phyloP scores from a whole-genome alignment of 768 basidiomycete genomes.

The Leccinum olivaceopallidum region DNA sequence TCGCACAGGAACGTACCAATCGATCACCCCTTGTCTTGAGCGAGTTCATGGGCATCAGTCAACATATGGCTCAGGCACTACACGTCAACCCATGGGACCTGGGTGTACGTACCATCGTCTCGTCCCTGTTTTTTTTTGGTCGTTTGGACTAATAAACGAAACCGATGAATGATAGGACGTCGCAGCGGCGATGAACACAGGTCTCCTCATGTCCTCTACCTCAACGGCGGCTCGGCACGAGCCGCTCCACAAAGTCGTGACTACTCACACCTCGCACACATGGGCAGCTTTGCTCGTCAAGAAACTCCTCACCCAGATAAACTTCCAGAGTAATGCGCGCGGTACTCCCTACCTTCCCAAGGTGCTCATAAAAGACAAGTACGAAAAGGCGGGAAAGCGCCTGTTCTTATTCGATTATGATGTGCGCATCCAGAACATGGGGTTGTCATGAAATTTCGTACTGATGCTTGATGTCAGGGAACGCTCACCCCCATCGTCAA shows the following conservation, averaged over 20 bases:
- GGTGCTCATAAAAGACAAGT: slow-evolving; percentile 55
- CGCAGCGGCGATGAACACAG: slow-evolving; percentile 86
- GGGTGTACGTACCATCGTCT: slow-evolving; percentile 50
- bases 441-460: not conserved
- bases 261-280: slow-evolving; percentile 90
- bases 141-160: not conserved
- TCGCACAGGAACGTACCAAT: slow-evolving; percentile 85
- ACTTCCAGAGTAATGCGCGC: slow-evolving; percentile 74
- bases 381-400: slow-evolving; percentile 74
- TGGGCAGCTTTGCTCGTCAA: slow-evolving; percentile 92
- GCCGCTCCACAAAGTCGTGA: slow-evolving; percentile 79
- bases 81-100: slow-evolving; percentile 97
- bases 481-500: slow-evolving; percentile 98
- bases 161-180: slow-evolving; percentile 57
- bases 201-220: slow-evolving; percentile 73
- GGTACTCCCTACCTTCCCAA: slow-evolving; percentile 83
- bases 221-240: slow-evolving; percentile 79
- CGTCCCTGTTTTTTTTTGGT: too few relatives aligned
- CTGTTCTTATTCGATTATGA: slow-evolving; percentile 97
- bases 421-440: slow-evolving; percentile 45
- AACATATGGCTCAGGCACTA: slow-evolving; percentile 86
- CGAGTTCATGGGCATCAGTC: slow-evolving; percentile 98
- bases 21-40: slow-evolving; percentile 87
- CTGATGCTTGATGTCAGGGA: slow-evolving; percentile 49
- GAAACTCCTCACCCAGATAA: slow-evolving; percentile 83